phyloP scores from a whole-genome alignment of 345 rosid genomes.

The Trapa bicornis region DNA sequence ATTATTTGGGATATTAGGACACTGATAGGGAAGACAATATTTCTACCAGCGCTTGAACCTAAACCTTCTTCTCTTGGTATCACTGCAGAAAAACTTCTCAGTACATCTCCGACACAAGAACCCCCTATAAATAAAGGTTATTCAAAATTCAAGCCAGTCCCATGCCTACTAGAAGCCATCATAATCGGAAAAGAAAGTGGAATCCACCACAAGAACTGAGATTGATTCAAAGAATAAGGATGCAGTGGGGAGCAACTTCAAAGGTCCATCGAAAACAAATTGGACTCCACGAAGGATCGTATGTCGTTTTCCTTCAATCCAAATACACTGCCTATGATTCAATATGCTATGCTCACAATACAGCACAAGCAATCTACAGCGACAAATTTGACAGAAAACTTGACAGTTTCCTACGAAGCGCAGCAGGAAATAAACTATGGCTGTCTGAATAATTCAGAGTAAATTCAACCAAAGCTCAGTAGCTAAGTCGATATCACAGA shows the following conservation, averaged over 20 bases:
- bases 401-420: neutral
- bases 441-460: neutral
- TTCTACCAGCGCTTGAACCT: neutral
- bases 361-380: neutral
- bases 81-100: neutral
- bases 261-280: neutral
- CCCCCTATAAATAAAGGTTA: neutral
- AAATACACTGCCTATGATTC: neutral
- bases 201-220: neutral
- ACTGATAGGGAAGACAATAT: neutral
- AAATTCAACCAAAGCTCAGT: neutral
- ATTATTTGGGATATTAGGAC: neutral
- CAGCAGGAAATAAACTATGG: neutral
- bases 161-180: neutral
- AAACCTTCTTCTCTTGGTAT: neutral
- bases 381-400: neutral
- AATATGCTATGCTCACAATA: neutral
- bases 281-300: neutral
- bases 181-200: neutral
- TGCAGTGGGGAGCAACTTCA: neutral
- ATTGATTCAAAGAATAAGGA: neutral
- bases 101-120: neutral
- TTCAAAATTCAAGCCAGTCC: neutral
- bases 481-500: neutral
- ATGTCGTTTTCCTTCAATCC: neutral